phyloP scores from a whole-genome alignment of 2,329 filamentous ascomycete genomes.

The Diaporthe sp. region DNA sequence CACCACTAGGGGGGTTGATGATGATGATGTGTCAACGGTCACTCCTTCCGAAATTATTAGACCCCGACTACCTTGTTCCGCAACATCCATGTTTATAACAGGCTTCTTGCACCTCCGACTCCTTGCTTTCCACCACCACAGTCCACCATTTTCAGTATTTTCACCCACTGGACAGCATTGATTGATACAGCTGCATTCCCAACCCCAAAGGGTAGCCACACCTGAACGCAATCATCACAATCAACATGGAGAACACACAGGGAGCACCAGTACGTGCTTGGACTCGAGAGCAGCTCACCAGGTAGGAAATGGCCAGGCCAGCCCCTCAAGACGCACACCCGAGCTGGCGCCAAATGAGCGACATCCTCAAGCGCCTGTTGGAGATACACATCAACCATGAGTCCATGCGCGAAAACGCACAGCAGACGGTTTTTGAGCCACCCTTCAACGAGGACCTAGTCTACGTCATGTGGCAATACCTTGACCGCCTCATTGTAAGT shows the following conservation, averaged over 20 bases:
- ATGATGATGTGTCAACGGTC: too few species aligned
- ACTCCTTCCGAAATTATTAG: not conserved
- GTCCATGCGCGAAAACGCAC: conserved; percentile 2
- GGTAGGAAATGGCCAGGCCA: not conserved
- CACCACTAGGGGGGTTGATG: too few species aligned
- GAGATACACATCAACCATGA: conserved; percentile 4
- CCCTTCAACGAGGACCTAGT: too few species aligned
- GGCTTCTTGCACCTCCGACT: too few species aligned
- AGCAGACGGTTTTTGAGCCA: not conserved
- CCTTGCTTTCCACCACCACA: not conserved
- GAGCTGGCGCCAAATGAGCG: too few species aligned
- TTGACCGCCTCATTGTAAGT: too few species aligned
- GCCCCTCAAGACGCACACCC: not conserved
- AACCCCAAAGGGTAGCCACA: not conserved
- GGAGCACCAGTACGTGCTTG: too few species aligned
- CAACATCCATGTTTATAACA: not conserved
- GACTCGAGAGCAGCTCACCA: not conserved
- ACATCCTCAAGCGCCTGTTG: not conserved
- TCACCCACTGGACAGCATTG: not conserved
- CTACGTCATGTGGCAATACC: too few species aligned
- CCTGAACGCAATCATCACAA: too few species aligned
- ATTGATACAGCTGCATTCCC: not conserved
- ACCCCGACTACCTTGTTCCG: not conserved
- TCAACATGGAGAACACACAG: too few species aligned
- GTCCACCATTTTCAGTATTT: too few species aligned